phyloP scores from a whole-genome alignment of 495 filamentous ascomycete species.

The Aspergillus steynii region DNA sequence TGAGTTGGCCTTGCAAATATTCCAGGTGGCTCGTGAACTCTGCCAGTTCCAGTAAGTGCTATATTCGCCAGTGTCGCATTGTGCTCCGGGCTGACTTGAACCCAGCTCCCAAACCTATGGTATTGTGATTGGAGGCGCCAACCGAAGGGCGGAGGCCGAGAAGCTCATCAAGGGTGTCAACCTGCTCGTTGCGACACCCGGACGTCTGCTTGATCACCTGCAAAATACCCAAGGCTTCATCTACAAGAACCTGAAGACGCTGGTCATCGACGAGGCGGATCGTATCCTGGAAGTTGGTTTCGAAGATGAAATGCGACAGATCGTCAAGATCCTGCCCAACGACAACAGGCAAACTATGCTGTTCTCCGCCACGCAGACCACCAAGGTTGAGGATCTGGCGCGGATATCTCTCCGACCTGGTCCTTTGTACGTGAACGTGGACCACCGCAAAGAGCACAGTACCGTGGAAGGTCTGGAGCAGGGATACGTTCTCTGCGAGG shows the following conservation, averaged over 20 bases:
- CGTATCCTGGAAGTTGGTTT: constrained; percentile 96
- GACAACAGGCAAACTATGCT: constrained; percentile 93
- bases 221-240: constrained; percentile 91
- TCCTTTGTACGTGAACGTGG: constrained; percentile 94
- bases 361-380: constrained; percentile 97
- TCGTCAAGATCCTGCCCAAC: constrained; percentile 90
- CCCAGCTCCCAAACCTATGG: constrained; percentile 91
- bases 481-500: constrained; percentile 90
- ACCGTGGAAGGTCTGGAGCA: constrained; percentile 94
- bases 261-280: constrained; percentile 86
- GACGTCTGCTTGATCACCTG: constrained; percentile 88
- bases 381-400: constrained; percentile 95
- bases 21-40: constrained; percentile 89
- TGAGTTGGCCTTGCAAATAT: constrained; percentile 94
- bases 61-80: neutral
- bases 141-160: constrained; percentile 86
- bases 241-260: constrained; percentile 86
- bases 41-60: constrained; percentile 25
- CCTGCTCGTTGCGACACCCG: constrained; percentile 89
- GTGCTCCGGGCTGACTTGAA: constrained; percentile 43
- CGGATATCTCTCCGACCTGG: constrained; percentile 89
- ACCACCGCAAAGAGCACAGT: constrained; percentile 71
- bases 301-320: constrained; percentile 97
- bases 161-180: constrained; percentile 95
- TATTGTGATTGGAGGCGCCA: constrained; percentile 94